These are phyloP conservation scores for Suillus americanus DNA, from an alignment of 768 basidiomycete species.

Conservation along the genomic window DNA sequence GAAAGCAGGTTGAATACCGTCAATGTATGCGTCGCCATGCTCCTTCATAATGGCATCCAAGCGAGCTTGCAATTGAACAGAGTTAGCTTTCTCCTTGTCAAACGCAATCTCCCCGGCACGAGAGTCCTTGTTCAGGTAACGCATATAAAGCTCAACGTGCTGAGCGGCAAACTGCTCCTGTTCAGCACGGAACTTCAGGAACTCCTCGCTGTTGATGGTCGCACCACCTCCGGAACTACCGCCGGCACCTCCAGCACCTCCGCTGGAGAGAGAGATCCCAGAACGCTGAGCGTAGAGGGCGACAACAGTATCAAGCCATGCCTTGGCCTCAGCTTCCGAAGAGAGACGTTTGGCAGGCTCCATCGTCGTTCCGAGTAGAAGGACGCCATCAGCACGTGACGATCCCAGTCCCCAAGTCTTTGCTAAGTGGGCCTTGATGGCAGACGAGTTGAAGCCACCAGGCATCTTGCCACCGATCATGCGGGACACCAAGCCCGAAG, in stretches of 20 bases:
- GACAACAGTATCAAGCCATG: slow-evolving; percentile 89
- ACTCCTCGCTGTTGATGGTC: slow-evolving; percentile 96
- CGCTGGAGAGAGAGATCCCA: slow-evolving; percentile 80
- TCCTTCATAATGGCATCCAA: slow-evolving; percentile 88
- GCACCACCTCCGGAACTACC: slow-evolving; percentile 70
- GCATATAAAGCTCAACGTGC: slow-evolving; percentile 95
- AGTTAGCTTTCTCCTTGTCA: slow-evolving; percentile 81
- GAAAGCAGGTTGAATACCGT: slow-evolving; percentile 94
- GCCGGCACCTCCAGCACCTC: slow-evolving; percentile 58
- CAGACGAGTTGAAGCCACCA: slow-evolving; percentile 93
- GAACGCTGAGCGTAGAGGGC: slow-evolving; percentile 84
- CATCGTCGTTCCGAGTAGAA: slow-evolving; percentile 87
- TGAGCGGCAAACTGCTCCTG: slow-evolving; percentile 91
- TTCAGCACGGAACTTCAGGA: slow-evolving; percentile 92
- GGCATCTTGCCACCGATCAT: slow-evolving; percentile 97
- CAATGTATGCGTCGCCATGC: slow-evolving; percentile 91
- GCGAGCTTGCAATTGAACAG: slow-evolving; percentile 71
- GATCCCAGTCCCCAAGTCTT: slow-evolving; percentile 97
- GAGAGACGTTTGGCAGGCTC: slow-evolving; percentile 93
- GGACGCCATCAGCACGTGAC: slow-evolving; percentile 83
- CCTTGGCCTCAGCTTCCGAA: slow-evolving; percentile 88
- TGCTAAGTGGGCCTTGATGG: slow-evolving; percentile 84
- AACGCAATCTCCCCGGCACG: slow-evolving; percentile 89
- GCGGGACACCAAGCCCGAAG: slow-evolving; percentile 85
- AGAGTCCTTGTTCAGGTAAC: slow-evolving; percentile 92